Conservation (phyloP, 139 green algal genomes). For the Ulvella scutata region DNA sequence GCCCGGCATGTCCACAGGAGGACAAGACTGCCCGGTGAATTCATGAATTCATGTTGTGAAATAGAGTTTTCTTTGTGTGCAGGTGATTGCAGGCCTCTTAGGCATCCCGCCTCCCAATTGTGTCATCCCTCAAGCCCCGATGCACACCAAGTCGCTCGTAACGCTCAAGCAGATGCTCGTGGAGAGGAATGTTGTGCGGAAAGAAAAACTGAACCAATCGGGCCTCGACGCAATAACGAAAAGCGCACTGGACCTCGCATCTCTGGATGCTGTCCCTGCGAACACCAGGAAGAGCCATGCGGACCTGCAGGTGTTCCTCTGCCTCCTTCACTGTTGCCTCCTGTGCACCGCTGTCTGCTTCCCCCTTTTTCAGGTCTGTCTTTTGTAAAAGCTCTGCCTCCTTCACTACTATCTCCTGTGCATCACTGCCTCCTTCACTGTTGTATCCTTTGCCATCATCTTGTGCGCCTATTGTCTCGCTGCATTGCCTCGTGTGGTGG, state of each 20-base stretch:
- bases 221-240: background rate
- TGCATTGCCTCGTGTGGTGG: background rate
- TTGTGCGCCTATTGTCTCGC: too few relatives aligned
- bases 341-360: too few relatives aligned
- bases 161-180: constrained; percentile 15
- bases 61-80: too few relatives aligned
- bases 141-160: constrained; percentile 62
- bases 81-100: constrained; percentile 40
- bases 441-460: too few relatives aligned
- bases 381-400: too few relatives aligned
- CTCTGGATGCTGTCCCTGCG: background rate
- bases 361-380: too few relatives aligned
- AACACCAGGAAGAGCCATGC: background rate
- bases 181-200: background rate
- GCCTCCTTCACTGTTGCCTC: too few relatives aligned
- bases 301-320: background rate
- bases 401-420: too few relatives aligned
- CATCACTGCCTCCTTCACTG: too few relatives aligned
- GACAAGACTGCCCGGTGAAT: too few relatives aligned
- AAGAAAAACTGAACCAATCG: background rate
- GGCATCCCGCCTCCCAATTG: constrained; percentile 77
- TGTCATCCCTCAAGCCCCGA: constrained; percentile 68
- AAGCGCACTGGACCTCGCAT: background rate
- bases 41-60: too few relatives aligned
- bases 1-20: too few relatives aligned